Percentiles rank a stretch among this genome's conserved stretches.
Evolutionary conservation across 306 rosid species (phyloP).

Genomic region (Cucurbita ficifolia): DNA sequence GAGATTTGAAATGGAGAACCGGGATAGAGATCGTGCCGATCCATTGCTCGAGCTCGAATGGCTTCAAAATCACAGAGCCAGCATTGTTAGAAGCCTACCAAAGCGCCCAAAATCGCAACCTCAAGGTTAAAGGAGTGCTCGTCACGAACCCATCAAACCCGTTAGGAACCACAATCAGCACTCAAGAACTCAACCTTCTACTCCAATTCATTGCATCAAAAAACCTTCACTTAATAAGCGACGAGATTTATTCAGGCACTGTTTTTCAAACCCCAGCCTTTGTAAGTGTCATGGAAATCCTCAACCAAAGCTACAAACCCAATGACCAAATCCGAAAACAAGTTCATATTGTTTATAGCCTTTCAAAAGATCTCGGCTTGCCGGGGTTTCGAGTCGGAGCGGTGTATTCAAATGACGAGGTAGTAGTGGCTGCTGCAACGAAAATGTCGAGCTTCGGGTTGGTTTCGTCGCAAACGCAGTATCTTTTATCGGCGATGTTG

Average conservation of each 20-base stretch:
- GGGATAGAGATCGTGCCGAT: conserved; percentile 1
- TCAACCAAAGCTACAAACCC: neutral
- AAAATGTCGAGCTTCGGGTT: conserved; percentile 6
- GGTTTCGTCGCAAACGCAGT: conserved; percentile 6
- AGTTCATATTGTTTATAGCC: conserved; percentile 5
- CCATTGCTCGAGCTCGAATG: conserved; percentile 4
- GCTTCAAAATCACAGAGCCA: conserved; percentile 1
- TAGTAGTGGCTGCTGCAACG: conserved; percentile 2
- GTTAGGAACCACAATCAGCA: neutral
- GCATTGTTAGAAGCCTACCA: conserved; percentile 2
- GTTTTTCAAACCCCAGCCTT: neutral
- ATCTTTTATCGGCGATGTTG: neutral
- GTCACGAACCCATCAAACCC: conserved; percentile 7
- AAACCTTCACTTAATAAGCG: conserved; percentile 3
- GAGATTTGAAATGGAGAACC: conserved; percentile 10
- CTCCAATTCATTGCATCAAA: neutral
- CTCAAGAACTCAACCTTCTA: neutral
- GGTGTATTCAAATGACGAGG: neutral
- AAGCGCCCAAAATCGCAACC: neutral
- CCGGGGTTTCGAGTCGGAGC: conserved; percentile 6
- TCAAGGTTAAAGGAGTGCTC: neutral
- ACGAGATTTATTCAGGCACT: conserved; percentile 6
- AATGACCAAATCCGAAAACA: neutral
- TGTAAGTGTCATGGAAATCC: neutral
- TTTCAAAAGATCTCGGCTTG: conserved; percentile 3